A percentile compares a stretch with the other conserved stretches of the same genome.
phyloP scores from a whole-genome alignment of 2,329 filamentous ascomycete species.

The Hypoxylon sp. region DNA sequence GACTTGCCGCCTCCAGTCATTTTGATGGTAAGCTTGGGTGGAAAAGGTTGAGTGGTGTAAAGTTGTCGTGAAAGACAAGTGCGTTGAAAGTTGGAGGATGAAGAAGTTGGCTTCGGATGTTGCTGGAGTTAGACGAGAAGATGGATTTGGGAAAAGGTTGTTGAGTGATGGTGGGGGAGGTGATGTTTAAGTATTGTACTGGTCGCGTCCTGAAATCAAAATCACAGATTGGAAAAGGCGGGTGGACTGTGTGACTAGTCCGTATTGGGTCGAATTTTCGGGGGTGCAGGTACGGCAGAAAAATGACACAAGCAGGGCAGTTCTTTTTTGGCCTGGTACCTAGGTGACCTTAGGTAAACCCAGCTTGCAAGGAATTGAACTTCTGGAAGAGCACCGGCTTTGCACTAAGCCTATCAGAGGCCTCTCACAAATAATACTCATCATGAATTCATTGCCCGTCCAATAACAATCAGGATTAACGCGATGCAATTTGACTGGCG shows the following conservation, averaged over 20 bases:
- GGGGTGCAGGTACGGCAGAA: constrained; percentile 36
- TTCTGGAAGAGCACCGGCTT: constrained; percentile 22
- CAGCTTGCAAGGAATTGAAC: constrained; percentile 27
- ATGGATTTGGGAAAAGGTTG: constrained; percentile 52
- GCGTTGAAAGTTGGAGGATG: constrained; percentile 43
- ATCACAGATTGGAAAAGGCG: constrained; percentile 47
- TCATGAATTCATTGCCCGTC: background rate
- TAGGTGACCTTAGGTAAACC: background rate
- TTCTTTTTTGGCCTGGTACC: no score
- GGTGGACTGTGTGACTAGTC: constrained; percentile 43
- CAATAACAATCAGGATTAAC: background rate
- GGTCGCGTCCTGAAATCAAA: constrained; percentile 49
- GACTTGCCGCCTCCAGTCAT: constrained; percentile 99
- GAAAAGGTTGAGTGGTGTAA: constrained; percentile 37
- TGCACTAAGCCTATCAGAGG: constrained; percentile 7
- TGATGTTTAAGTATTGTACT: constrained; percentile 50
- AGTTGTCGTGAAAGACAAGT: constrained; percentile 38
- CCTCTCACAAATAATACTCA: background rate
- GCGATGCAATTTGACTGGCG: background rate
- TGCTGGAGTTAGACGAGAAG: constrained; percentile 52
- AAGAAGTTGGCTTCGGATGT: constrained; percentile 41
- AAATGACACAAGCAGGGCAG: constrained; percentile 33
- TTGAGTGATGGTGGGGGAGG: constrained; percentile 51
- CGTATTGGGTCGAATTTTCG: constrained; percentile 40
- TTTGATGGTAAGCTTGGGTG: constrained; percentile 69